Percentiles rank a stretch among this genome's conserved stretches.
Conservation (phyloP, 1,139 yeast genomes). For the Tardiomyces blankii region DNA sequence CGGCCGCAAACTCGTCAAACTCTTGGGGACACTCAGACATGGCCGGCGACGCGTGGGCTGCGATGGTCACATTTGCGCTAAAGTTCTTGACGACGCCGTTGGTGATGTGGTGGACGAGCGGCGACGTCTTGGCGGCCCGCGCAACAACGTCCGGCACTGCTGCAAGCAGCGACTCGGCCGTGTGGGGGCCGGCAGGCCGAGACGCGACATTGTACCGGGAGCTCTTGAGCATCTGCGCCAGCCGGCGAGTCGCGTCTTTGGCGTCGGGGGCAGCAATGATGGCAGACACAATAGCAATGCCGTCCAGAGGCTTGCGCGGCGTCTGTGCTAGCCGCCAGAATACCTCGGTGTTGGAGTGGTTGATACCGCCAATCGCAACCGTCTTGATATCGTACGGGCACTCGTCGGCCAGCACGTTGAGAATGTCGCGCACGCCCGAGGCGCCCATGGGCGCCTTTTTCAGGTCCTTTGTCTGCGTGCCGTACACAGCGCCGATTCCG, state of each 20-base stretch:
- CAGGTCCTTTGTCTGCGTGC: slow-evolving; percentile 57
- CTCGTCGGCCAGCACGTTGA: slow-evolving; percentile 29
- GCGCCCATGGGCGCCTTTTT: slow-evolving; percentile 13
- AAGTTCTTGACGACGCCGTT: slow-evolving; percentile 83
- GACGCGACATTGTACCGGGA: slow-evolving; percentile 14
- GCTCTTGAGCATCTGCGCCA: slow-evolving; percentile 11
- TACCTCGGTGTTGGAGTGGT: slow-evolving; percentile 47
- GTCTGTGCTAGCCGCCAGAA: slow-evolving; percentile 42
- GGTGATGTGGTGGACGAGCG: slow-evolving; percentile 81
- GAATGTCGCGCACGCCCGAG: background rate
- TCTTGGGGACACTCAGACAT: slow-evolving; percentile 78
- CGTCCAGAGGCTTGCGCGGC: slow-evolving; percentile 45
- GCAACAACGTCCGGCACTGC: background rate
- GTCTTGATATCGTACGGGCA: slow-evolving; percentile 32
- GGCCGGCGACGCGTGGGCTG: slow-evolving; percentile 80
- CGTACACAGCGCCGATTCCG: slow-evolving; percentile 73
- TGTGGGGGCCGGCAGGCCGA: background rate
- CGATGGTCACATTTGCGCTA: slow-evolving; percentile 81
- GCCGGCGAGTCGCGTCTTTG: slow-evolving; percentile 36
- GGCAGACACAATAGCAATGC: slow-evolving; percentile 80
- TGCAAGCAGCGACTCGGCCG: background rate
- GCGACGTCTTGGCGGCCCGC: slow-evolving; percentile 20
- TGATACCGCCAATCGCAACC: slow-evolving; percentile 85
- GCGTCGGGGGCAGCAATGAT: slow-evolving; percentile 65
- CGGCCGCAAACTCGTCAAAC: slow-evolving; percentile 50